Evolutionary conservation across 2,329 filamentous ascomycete species (phyloP).

Genomic region (Eutypa lata): DNA sequence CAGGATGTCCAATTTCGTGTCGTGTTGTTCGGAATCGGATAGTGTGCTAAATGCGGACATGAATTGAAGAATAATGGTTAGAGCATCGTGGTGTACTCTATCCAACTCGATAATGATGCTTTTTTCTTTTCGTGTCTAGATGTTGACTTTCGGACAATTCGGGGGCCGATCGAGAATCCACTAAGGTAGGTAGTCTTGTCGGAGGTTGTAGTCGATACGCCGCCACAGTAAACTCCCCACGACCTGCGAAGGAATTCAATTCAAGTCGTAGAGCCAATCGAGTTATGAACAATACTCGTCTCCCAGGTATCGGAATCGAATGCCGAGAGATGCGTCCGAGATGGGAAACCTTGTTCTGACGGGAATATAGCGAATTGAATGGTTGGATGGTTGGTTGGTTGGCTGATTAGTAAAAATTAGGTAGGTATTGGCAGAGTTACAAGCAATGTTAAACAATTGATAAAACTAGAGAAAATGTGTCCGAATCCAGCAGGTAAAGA

Average conservation of each 20-base stretch:
- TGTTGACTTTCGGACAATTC: background rate
- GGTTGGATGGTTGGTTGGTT: background rate
- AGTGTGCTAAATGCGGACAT: background rate
- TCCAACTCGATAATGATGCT: background rate
- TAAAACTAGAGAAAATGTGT: background rate
- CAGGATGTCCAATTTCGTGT: background rate
- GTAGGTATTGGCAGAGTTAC: too few relatives aligned
- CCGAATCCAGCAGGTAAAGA: background rate
- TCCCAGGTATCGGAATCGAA: background rate
- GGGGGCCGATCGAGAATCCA: background rate
- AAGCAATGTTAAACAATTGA: background rate
- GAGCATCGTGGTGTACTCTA: background rate
- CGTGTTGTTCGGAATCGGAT: background rate
- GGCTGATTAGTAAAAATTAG: too few relatives aligned
- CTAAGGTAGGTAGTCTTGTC: background rate
- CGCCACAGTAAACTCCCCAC: background rate
- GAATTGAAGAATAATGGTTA: background rate
- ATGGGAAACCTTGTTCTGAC: background rate
- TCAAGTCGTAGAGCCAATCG: background rate
- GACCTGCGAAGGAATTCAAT: background rate
- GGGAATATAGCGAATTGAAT: background rate
- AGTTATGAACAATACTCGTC: background rate
- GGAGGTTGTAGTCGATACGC: background rate
- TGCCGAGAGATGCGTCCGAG: background rate
- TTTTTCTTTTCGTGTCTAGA: background rate